Conservation (phyloP, 202 grass and related monocot genomes). For the Elaeis oleifera region DNA sequence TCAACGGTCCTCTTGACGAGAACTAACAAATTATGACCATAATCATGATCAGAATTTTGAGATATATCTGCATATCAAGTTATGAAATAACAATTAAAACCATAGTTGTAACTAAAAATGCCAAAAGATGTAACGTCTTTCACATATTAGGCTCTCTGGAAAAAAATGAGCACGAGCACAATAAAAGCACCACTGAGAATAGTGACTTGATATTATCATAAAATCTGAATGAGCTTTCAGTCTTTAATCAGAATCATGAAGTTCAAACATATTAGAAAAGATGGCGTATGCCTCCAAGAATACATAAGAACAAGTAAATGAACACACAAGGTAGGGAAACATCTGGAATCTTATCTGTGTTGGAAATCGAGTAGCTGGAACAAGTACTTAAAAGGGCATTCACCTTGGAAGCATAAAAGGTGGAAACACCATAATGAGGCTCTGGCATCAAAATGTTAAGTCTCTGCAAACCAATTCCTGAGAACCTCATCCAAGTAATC, state of each 20-base stretch:
- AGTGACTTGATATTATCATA: slow-evolving; percentile 29
- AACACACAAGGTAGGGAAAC: slow-evolving; percentile 34
- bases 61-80: no score
- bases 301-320: slow-evolving; percentile 49
- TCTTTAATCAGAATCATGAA: slow-evolving; percentile 32
- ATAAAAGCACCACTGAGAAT: background rate
- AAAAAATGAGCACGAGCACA: background rate
- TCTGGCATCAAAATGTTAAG: slow-evolving; percentile 18
- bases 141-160: background rate
- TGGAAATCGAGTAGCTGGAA: no score
- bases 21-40: no score
- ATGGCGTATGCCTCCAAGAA: slow-evolving; percentile 34
- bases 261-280: slow-evolving; percentile 30
- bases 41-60: no score
- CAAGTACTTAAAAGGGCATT: no score
- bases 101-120: no score
- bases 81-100: no score
- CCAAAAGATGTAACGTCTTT: no score
- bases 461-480: no score
- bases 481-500: slow-evolving; percentile 29
- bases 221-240: slow-evolving; percentile 4
- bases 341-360: slow-evolving; percentile 29
- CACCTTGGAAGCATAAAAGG: no score
- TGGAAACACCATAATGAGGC: slow-evolving; percentile 9
- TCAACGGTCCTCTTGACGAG: no score